These are phyloP conservation scores for Periglandula ipomoeae DNA, from an alignment of 2,329 filamentous ascomycete species.

Conservation along the genomic window DNA sequence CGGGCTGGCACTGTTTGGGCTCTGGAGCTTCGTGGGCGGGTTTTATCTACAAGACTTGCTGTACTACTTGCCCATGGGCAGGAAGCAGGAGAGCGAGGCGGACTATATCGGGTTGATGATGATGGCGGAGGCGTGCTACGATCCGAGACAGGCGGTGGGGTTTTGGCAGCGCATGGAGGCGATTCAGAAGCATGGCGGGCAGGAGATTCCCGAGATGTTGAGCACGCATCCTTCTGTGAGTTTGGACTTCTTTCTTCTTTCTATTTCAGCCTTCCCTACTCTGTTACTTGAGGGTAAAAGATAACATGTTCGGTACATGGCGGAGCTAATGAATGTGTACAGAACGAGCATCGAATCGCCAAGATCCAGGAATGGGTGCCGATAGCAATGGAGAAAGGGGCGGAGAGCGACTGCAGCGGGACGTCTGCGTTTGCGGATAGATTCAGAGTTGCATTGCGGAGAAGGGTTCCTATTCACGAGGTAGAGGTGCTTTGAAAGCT, in stretches of 20 bases:
- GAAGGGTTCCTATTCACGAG: conserved; percentile 15
- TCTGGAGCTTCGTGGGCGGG: conserved; percentile 36
- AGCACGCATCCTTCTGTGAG: conserved; percentile 67
- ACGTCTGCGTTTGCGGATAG: conserved; percentile 42
- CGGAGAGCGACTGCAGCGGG: conserved; percentile 43
- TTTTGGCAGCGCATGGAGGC: conserved; percentile 62
- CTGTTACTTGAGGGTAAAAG: not conserved
- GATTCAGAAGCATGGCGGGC: conserved; percentile 26
- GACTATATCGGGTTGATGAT: conserved; percentile 76
- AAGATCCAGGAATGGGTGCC: conserved; percentile 58
- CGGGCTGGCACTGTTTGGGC: conserved; percentile 26
- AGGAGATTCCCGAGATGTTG: conserved; percentile 58
- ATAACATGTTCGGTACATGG: no score
- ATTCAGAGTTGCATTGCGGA: conserved; percentile 39
- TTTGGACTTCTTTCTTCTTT: conserved; percentile 5
- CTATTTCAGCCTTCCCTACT: not conserved
- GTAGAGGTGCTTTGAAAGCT: not conserved
- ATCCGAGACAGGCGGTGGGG: conserved; percentile 55
- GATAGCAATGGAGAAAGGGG: conserved; percentile 43
- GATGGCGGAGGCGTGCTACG: conserved; percentile 73
- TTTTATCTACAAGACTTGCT: conserved; percentile 47
- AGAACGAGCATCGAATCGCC: conserved; percentile 54
- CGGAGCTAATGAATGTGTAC: not conserved
- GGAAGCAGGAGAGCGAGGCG: conserved; percentile 67
- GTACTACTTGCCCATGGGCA: conserved; percentile 58